phyloP scores from a whole-genome alignment of 768 basidiomycete species.

The Kwoniella bestiolae region DNA sequence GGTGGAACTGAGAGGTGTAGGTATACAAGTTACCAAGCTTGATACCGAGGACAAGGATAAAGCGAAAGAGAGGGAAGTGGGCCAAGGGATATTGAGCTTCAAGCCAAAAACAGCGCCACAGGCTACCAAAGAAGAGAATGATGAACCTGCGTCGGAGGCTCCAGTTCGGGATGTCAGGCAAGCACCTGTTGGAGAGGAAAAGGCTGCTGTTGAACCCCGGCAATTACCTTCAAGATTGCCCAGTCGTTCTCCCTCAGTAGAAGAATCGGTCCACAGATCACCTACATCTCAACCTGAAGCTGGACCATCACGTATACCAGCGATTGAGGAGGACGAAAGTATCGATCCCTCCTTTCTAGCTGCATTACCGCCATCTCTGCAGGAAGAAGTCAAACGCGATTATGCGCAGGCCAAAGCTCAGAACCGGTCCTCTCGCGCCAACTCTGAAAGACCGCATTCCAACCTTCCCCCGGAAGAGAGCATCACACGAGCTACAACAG shows the following conservation, averaged over 20 bases:
- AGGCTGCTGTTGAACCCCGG: too few relatives aligned
- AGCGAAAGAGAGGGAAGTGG: conserved; percentile 55
- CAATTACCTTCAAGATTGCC: neutral
- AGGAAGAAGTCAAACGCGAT: conserved; percentile 43
- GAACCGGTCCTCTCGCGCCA: conserved; percentile 4
- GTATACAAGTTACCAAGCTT: conserved; percentile 87
- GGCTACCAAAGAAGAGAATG: neutral
- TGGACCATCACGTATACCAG: conserved; percentile 20
- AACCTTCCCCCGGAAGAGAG: neutral
- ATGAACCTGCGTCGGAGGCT: neutral
- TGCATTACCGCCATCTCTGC: conserved; percentile 43
- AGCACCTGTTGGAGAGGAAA: too few relatives aligned
- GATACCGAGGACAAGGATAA: conserved; percentile 63
- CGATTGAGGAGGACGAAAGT: conserved; percentile 33
- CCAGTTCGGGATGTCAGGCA: neutral
- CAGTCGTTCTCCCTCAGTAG: neutral
- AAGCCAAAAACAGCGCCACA: neutral
- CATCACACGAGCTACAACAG: conserved; percentile 13
- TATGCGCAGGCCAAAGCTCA: conserved; percentile 12
- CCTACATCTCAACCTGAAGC: conserved; percentile 20
- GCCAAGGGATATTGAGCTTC: conserved; percentile 71
- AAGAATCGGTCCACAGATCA: neutral
- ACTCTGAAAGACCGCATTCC: conserved; percentile 17
- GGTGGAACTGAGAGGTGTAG: conserved; percentile 85
- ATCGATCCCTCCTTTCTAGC: conserved; percentile 53